Conservation (phyloP, 805 yeast species). For the Ogataea nonfermentans region DNA sequence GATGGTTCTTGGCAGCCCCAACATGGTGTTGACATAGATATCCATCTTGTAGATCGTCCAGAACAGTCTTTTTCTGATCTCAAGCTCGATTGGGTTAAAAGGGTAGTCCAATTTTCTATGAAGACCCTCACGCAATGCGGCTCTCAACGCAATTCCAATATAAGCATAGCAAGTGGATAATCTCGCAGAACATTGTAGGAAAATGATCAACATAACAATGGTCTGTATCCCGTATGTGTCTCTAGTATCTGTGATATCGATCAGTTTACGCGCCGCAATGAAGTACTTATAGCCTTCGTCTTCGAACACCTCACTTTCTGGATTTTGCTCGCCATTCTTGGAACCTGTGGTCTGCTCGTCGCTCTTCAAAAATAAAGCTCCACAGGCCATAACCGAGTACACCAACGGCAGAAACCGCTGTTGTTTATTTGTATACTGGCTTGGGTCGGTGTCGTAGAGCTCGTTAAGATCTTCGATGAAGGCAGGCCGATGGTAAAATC, state of each 20-base stretch:
- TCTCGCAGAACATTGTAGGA: conserved; percentile 84
- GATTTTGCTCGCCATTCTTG: conserved; percentile 27
- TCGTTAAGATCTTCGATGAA: conserved; percentile 71
- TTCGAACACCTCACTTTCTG: conserved; percentile 42
- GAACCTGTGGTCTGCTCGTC: conserved; percentile 35
- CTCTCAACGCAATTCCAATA: conserved; percentile 81
- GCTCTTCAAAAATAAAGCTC: conserved; percentile 68
- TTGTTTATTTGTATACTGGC: conserved; percentile 67
- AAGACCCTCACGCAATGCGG: conserved; percentile 78
- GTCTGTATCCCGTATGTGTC: conserved; percentile 84
- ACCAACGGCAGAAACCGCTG: conserved; percentile 74
- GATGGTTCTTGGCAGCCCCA: conserved; percentile 81
- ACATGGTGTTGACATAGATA: conserved; percentile 79
- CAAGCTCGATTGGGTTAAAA: conserved; percentile 75
- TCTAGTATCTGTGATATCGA: conserved; percentile 81
- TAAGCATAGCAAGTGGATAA: conserved; percentile 85
- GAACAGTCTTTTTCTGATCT: conserved; percentile 79
- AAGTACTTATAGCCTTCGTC: conserved; percentile 82
- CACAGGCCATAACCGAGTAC: conserved; percentile 86
- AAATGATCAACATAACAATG: conserved; percentile 79
- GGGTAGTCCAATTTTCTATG: conserved; percentile 67
- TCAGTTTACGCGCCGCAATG: conserved; percentile 72
- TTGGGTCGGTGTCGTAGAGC: conserved; percentile 73
- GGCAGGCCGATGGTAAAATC: conserved; percentile 85
- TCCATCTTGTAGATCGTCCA: conserved; percentile 93